Evolutionary conservation across 805 yeast species (phyloP).

Genomic region (Pichia californica): DNA sequence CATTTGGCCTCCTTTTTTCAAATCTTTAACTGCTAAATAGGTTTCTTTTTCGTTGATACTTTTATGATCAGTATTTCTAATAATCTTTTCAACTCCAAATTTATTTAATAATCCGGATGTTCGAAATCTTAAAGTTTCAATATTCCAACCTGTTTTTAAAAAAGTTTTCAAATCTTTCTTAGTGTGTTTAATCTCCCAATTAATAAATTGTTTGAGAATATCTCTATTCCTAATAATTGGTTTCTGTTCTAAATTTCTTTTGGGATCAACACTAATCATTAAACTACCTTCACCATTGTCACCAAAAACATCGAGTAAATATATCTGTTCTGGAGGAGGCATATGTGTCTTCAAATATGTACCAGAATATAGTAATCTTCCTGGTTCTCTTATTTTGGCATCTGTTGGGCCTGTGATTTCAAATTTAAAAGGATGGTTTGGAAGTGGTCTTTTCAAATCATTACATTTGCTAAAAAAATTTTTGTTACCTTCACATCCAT

Average conservation of each 20-base stretch:
- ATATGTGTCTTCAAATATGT: slow-evolving; percentile 28
- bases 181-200: slow-evolving; percentile 12
- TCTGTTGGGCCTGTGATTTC: slow-evolving; percentile 22
- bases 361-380: slow-evolving; percentile 30
- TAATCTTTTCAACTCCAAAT: slow-evolving; percentile 8
- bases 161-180: slow-evolving; percentile 10
- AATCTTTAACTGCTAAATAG: slow-evolving; percentile 2
- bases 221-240: slow-evolving; percentile 12
- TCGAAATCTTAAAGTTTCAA: slow-evolving; percentile 7
- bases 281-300: slow-evolving; percentile 9
- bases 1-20: slow-evolving; percentile 1
- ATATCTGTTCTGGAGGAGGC: slow-evolving; percentile 28
- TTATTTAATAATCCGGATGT: slow-evolving; percentile 6
- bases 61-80: neutral
- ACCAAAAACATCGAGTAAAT: slow-evolving; percentile 13
- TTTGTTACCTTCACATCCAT: slow-evolving; percentile 17
- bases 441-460: slow-evolving; percentile 1
- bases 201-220: slow-evolving; percentile 15
- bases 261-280: slow-evolving; percentile 21
- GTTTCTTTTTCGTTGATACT: slow-evolving; percentile 3
- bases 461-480: slow-evolving; percentile 9
- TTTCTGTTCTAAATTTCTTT: slow-evolving; percentile 9
- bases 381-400: slow-evolving; percentile 23
- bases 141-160: slow-evolving; percentile 18
- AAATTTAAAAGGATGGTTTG: slow-evolving; percentile 17